A percentile compares a stretch with the other conserved stretches of the same genome.
Evolutionary conservation across 2,329 filamentous ascomycete species (phyloP).

Genomic region (Grosmannia clavigera): DNA sequence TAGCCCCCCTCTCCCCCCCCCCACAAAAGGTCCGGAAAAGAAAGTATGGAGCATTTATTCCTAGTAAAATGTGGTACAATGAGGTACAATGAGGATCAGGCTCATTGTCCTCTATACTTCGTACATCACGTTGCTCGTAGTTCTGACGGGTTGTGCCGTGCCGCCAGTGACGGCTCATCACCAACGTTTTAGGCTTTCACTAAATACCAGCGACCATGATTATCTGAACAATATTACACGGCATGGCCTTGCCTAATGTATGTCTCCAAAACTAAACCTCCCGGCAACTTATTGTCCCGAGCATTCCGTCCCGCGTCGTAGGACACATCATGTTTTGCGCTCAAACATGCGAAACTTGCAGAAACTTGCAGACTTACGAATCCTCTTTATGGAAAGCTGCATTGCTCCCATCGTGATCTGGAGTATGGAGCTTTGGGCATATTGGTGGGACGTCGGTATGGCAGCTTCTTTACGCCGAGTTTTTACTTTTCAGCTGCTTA

Average conservation of each 20-base stretch:
- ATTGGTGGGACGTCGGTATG: background rate
- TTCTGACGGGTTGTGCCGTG: too few relatives aligned
- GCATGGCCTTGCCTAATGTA: background rate
- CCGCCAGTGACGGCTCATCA: too few relatives aligned
- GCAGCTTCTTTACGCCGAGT: background rate
- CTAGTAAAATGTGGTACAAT: too few relatives aligned
- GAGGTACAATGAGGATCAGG: too few relatives aligned
- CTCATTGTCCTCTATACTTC: too few relatives aligned
- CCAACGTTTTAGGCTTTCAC: too few relatives aligned
- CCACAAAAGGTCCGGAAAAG: too few relatives aligned
- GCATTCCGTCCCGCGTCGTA: background rate
- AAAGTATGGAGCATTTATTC: too few relatives aligned
- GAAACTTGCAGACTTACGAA: background rate
- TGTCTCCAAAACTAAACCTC: background rate
- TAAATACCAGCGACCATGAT: background rate
- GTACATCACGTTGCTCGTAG: too few relatives aligned
- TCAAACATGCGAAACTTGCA: too few relatives aligned
- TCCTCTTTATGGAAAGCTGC: background rate
- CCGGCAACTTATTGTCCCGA: background rate
- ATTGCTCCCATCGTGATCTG: background rate
- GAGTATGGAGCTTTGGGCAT: background rate
- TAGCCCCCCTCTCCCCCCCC: too few relatives aligned
- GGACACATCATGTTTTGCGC: background rate
- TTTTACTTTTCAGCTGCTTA: background rate
- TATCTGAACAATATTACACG: background rate